Conservation (phyloP, 2,329 filamentous ascomycete genomes). For the Corinectria fuckeliana region DNA sequence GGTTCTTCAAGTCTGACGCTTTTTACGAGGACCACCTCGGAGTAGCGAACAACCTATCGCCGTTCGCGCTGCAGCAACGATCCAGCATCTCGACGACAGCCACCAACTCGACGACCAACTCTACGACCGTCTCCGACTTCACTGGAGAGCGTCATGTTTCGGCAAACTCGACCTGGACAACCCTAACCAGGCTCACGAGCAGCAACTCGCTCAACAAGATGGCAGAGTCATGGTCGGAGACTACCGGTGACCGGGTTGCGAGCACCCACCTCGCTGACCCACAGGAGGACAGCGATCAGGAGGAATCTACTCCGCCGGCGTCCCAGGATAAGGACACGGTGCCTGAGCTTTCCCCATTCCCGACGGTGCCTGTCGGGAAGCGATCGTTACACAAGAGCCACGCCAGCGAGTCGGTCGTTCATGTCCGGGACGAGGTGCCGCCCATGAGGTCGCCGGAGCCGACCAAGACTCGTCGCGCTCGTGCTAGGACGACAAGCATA, state of each 20-base stretch:
- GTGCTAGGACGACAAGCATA: constrained; percentile 55
- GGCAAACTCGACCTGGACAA: constrained; percentile 59
- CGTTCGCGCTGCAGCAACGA: constrained; percentile 48
- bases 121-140: constrained; percentile 54
- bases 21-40: constrained; percentile 31
- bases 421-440: constrained; percentile 39
- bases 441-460: constrained; percentile 41
- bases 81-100: constrained; percentile 62
- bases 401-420: constrained; percentile 46
- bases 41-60: constrained; percentile 24
- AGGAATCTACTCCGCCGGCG: constrained; percentile 34
- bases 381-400: constrained; percentile 45
- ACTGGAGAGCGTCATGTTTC: constrained; percentile 61
- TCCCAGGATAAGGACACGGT: constrained; percentile 43
- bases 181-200: constrained; percentile 62
- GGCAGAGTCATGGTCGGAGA: constrained; percentile 40
- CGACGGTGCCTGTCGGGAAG: constrained; percentile 32
- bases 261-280: constrained; percentile 34
- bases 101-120: constrained; percentile 56
- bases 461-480: constrained; percentile 43
- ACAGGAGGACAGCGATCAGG: constrained; percentile 30
- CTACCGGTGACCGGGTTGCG: constrained; percentile 40
- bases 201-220: constrained; percentile 53
- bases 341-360: constrained; percentile 44
- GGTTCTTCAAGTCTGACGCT: constrained; percentile 23